These are phyloP conservation scores for Populus hybrid DNA, from an alignment of 441 rosid genomes.

Conservation along the genomic window DNA sequence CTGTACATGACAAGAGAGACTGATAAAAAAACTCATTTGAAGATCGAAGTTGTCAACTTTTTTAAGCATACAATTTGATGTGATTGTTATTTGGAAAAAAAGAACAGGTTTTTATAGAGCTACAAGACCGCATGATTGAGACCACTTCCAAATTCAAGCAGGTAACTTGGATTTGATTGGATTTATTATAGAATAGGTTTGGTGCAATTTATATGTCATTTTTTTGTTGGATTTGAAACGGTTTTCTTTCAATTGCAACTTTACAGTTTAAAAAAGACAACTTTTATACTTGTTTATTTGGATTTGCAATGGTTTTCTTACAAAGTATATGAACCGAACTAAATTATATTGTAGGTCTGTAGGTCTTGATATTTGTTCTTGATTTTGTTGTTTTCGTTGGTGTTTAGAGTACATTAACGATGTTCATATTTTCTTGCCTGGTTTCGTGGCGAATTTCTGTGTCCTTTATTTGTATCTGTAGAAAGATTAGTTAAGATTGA, in stretches of 20 bases:
- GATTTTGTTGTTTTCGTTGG: not conserved
- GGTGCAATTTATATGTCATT: not conserved
- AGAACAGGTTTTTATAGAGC: conserved; percentile 70
- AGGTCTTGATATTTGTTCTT: too few species aligned
- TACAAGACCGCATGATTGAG: conserved; percentile 86
- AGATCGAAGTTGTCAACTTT: not conserved
- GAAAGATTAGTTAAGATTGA: not conserved
- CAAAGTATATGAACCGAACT: not conserved
- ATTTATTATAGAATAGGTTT: too few species aligned
- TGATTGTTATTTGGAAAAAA: not conserved
- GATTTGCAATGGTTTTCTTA: too few species aligned
- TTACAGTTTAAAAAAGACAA: too few species aligned
- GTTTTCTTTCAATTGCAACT: not conserved
- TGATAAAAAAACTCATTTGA: not conserved
- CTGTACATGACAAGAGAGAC: not conserved
- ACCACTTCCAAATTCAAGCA: conserved; percentile 77
- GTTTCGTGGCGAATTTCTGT: not conserved
- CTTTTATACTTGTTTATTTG: too few species aligned
- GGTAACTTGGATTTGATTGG: conserved; percentile 27
- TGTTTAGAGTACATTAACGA: not conserved
- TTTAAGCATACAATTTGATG: not conserved
- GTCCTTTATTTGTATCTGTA: not conserved
- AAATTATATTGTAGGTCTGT: not conserved
- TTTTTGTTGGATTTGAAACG: not conserved
- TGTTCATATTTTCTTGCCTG: not conserved